Evolutionary conservation across 331 rosid genomes (phyloP).

Genomic region (Prunus yedoensis): DNA sequence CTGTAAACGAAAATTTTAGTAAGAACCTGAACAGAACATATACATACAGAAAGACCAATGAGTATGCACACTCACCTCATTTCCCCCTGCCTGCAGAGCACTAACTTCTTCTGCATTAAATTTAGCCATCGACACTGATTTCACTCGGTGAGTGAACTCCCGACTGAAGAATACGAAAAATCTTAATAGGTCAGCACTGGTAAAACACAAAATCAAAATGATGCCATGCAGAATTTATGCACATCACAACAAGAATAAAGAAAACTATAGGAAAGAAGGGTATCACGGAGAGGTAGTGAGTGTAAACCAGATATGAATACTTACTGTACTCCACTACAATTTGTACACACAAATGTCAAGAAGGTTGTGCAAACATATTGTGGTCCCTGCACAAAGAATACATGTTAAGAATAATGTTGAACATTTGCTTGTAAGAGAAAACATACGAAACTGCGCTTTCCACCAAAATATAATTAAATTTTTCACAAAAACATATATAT

Average conservation of each 20-base stretch:
- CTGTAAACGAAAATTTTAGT: conserved; percentile 42
- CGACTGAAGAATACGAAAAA: conserved; percentile 55
- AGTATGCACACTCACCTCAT: conserved; percentile 55
- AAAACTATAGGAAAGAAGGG: conserved; percentile 2
- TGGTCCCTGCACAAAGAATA: conserved; percentile 65
- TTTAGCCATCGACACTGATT: conserved; percentile 89
- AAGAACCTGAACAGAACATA: conserved; percentile 4
- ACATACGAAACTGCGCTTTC: background rate
- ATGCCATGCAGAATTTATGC: background rate
- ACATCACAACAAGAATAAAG: background rate
- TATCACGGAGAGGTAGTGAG: background rate
- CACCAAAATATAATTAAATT: background rate
- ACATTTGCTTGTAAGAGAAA: background rate
- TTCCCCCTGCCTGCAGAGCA: conserved; percentile 88
- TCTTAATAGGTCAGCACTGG: conserved; percentile 13
- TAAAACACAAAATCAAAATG: background rate
- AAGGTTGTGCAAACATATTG: conserved; percentile 92
- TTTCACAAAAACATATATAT: background rate
- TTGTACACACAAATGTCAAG: conserved; percentile 81
- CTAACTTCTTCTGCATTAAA: conserved; percentile 68
- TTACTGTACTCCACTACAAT: conserved; percentile 96
- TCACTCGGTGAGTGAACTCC: conserved; percentile 87
- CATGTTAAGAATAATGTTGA: conserved; percentile 16
- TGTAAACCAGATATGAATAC: conserved; percentile 19
- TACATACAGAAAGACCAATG: conserved; percentile 4